Evolutionary conservation across 2,329 filamentous ascomycete genomes (phyloP).

Genomic region (Pseudocercospora fuligena): DNA sequence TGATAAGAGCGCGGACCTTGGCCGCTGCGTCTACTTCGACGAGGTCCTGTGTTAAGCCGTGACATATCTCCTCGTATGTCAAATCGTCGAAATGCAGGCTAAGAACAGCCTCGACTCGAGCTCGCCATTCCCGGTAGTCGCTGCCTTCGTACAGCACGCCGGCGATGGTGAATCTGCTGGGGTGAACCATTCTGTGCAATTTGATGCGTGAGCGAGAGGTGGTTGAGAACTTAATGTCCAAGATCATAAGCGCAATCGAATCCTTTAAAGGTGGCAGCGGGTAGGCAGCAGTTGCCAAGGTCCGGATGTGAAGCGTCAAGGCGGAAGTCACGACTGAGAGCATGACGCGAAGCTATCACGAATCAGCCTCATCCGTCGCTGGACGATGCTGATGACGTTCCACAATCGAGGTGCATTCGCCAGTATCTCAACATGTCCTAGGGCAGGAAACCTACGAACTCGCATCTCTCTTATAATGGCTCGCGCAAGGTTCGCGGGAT

Average conservation of each 20-base stretch:
- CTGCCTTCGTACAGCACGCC: background rate
- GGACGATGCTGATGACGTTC: background rate
- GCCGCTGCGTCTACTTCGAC: background rate
- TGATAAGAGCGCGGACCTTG: background rate
- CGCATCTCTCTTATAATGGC: too few relatives aligned
- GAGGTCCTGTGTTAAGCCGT: too few relatives aligned
- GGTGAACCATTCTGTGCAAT: background rate
- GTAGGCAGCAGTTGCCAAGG: background rate
- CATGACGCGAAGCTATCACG: background rate
- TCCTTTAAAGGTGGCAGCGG: too few relatives aligned
- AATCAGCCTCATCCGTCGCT: too few relatives aligned
- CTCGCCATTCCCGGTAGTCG: background rate
- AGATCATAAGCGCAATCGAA: too few relatives aligned
- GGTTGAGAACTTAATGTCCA: background rate
- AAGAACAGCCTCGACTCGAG: background rate
- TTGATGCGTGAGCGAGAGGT: background rate
- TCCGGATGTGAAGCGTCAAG: background rate
- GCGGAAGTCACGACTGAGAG: background rate
- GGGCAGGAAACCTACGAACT: too few relatives aligned
- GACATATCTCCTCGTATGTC: too few relatives aligned
- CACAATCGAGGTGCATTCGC: too few relatives aligned
- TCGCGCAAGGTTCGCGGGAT: too few relatives aligned
- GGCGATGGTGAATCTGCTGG: background rate
- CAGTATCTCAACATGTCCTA: too few relatives aligned
- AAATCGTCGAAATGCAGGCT: background rate